phyloP scores from a whole-genome alignment of 768 basidiomycete species.

The Suillus americanus region DNA sequence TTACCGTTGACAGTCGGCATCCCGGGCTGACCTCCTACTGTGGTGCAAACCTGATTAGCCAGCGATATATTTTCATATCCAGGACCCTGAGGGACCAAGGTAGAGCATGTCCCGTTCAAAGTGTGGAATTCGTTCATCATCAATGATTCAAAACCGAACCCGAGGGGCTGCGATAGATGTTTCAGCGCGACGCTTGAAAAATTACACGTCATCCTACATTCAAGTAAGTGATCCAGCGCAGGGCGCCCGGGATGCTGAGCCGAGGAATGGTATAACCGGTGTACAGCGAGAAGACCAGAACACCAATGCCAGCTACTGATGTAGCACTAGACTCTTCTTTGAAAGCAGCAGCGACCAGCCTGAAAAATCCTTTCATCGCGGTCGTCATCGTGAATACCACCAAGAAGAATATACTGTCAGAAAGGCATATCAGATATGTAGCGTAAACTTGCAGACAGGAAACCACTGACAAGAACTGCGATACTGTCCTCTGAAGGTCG shows the following conservation, averaged over 20 bases:
- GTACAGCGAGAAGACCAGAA: constrained; percentile 57
- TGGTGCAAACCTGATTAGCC: constrained; percentile 74
- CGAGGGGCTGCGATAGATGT: background rate
- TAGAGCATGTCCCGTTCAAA: constrained; percentile 57
- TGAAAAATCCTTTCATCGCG: constrained; percentile 76
- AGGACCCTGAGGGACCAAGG: constrained; percentile 60
- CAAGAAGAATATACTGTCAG: constrained; percentile 54
- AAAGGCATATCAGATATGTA: background rate
- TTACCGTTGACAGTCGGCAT: constrained; percentile 61
- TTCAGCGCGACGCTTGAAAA: background rate
- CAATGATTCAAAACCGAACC: constrained; percentile 57
- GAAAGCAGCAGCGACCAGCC: constrained; percentile 61
- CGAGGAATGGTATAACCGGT: constrained; percentile 60
- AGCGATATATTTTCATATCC: constrained; percentile 57
- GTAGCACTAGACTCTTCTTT: constrained; percentile 61
- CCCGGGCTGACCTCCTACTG: constrained; percentile 64
- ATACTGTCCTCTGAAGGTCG: constrained; percentile 50
- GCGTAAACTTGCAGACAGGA: constrained; percentile 7
- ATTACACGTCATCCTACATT: constrained; percentile 39
- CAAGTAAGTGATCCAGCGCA: constrained; percentile 66
- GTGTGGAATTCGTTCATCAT: constrained; percentile 83
- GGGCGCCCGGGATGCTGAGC: constrained; percentile 63
- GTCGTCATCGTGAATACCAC: constrained; percentile 58
- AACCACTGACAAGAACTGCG: constrained; percentile 66
- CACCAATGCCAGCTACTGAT: constrained; percentile 51